phyloP scores from a whole-genome alignment of 2,329 filamentous ascomycete genomes.

The Lasiodiplodia citricola region DNA sequence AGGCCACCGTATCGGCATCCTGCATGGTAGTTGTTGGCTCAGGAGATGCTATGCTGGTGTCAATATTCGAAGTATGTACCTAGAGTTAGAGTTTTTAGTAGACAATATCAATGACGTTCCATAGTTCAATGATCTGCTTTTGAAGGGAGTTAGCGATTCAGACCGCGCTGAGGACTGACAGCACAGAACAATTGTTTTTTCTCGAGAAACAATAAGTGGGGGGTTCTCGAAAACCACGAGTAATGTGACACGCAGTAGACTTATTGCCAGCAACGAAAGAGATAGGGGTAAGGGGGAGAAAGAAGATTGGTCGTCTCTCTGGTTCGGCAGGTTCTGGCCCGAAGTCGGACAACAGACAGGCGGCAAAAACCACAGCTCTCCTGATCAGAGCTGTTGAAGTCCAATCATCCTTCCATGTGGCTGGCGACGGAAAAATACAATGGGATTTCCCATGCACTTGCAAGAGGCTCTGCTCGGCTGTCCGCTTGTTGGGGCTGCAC shows the following conservation, averaged over 20 bases:
- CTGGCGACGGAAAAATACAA: conserved; percentile 3
- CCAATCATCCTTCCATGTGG: background rate
- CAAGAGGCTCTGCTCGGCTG: background rate
- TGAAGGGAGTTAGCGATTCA: too few species aligned
- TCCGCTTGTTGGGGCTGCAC: conserved; percentile 1
- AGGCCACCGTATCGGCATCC: background rate
- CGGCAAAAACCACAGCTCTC: background rate
- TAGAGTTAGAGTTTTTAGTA: background rate
- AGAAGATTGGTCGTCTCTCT: background rate
- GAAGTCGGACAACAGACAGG: background rate
- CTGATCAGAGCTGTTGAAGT: background rate
- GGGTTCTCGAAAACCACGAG: too few species aligned
- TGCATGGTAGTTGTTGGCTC: background rate
- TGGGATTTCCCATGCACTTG: background rate
- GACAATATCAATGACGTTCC: background rate
- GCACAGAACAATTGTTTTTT: too few species aligned
- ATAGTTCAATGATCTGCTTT: too few species aligned
- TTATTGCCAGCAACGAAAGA: background rate
- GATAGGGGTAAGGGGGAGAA: background rate
- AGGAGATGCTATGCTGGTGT: too few species aligned
- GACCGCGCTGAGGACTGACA: too few species aligned
- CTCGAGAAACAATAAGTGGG: too few species aligned
- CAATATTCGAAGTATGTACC: background rate
- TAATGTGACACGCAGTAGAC: background rate
- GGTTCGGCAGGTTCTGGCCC: background rate